These are phyloP conservation scores for Lactuca saligna DNA, from an alignment of 129 eudicot genomes.

Conservation along the genomic window DNA sequence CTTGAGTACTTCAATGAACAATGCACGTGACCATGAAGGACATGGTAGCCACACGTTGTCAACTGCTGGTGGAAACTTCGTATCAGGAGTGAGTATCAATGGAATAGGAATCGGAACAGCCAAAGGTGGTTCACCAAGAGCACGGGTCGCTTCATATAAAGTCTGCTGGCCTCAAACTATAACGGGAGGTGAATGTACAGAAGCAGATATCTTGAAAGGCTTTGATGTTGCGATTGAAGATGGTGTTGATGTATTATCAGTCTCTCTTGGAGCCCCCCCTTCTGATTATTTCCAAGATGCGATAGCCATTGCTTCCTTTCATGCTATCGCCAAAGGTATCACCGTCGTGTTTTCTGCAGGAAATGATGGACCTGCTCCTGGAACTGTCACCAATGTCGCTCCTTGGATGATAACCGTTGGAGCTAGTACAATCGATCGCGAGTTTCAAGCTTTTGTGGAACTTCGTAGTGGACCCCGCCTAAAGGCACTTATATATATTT, in stretches of 20 bases:
- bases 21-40: slow-evolving; percentile 62
- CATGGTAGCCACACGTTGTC: slow-evolving; percentile 92
- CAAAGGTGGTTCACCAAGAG: slow-evolving; percentile 85
- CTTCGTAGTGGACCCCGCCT: slow-evolving; percentile 40
- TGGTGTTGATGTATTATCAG: slow-evolving; percentile 82
- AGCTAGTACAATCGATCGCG: slow-evolving; percentile 68
- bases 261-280: slow-evolving; percentile 51
- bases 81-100: slow-evolving; percentile 43
- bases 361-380: slow-evolving; percentile 49
- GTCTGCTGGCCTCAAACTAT: slow-evolving; percentile 58
- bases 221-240: slow-evolving; percentile 76
- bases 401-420: slow-evolving; percentile 80
- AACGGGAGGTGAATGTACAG: slow-evolving; percentile 37
- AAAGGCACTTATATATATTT: slow-evolving; percentile 39
- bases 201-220: slow-evolving; percentile 64
- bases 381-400: slow-evolving; percentile 58
- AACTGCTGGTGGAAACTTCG: slow-evolving; percentile 85
- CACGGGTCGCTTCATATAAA: slow-evolving; percentile 84
- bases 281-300: slow-evolving; percentile 36
- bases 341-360: slow-evolving; percentile 72
- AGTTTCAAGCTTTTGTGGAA: slow-evolving; percentile 37
- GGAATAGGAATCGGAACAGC: slow-evolving; percentile 57
- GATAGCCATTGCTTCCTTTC: slow-evolving; percentile 63
- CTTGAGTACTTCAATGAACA: slow-evolving; percentile 1
- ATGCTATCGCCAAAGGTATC: slow-evolving; percentile 56